Evolutionary conservation across 306 rosid species (phyloP).

Genomic region (Corylus avellana): DNA sequence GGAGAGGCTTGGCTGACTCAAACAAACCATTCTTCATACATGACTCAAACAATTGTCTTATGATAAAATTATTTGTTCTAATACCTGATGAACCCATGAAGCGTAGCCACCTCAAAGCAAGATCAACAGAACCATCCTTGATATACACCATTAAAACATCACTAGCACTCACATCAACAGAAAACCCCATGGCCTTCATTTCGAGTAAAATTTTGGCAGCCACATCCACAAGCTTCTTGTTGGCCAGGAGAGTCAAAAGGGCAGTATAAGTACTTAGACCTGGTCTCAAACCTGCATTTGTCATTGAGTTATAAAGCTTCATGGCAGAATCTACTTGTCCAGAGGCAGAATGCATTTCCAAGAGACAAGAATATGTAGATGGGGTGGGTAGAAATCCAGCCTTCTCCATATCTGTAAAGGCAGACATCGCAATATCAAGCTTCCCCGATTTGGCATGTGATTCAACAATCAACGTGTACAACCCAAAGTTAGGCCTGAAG

Average conservation of each 20-base stretch:
- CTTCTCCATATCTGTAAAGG: constrained; percentile 91
- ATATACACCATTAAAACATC: constrained; percentile 93
- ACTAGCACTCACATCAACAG: constrained; percentile 91
- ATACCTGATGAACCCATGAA: constrained; percentile 96
- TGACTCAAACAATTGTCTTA: constrained; percentile 90
- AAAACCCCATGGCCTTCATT: constrained; percentile 91
- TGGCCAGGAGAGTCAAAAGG: constrained; percentile 77
- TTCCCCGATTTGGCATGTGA: constrained; percentile 92
- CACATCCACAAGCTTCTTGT: constrained; percentile 76
- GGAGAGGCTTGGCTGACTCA: constrained; percentile 87
- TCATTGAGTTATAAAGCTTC: constrained; percentile 92
- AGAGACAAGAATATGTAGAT: constrained; percentile 81
- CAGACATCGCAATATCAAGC: constrained; percentile 85
- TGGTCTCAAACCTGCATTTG: constrained; percentile 85
- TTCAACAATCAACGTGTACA: constrained; percentile 85
- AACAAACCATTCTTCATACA: constrained; percentile 85
- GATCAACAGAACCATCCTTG: constrained; percentile 89
- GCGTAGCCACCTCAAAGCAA: constrained; percentile 87
- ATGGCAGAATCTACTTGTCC: constrained; percentile 88
- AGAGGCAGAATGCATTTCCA: constrained; percentile 94
- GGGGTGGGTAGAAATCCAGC: constrained; percentile 96
- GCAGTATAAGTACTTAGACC: constrained; percentile 79
- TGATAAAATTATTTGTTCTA: constrained; percentile 82
- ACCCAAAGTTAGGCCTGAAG: constrained; percentile 89
- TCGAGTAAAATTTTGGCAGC: constrained; percentile 87